Conservation (phyloP, 495 filamentous ascomycete species). For the Aspergillus conjunctus region DNA sequence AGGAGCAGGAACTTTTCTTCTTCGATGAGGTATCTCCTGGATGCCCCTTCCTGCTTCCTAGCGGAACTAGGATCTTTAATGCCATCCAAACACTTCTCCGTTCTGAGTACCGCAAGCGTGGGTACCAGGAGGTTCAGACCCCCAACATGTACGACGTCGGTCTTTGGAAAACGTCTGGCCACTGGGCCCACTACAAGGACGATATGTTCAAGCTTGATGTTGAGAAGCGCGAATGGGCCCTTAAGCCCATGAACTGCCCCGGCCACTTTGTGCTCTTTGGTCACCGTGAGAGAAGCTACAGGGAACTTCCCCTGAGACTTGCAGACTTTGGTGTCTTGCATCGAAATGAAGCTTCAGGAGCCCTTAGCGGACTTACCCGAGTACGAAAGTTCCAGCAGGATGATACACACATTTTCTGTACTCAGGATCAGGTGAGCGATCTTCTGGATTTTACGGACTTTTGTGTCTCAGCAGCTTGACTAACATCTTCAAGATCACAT, state of each 20-base stretch:
- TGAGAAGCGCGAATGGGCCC: slow-evolving; percentile 76
- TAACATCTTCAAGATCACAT: slow-evolving; percentile 60
- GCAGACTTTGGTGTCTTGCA: slow-evolving; percentile 97
- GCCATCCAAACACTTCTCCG: slow-evolving; percentile 77
- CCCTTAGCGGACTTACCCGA: slow-evolving; percentile 84
- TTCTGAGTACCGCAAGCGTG: slow-evolving; percentile 88
- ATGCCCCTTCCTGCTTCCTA: slow-evolving; percentile 90
- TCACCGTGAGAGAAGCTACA: slow-evolving; percentile 78
- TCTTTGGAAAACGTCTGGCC: slow-evolving; percentile 91
- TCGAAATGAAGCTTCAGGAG: slow-evolving; percentile 91
- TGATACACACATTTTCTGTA: slow-evolving; percentile 92
- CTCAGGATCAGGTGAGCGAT: slow-evolving; percentile 63
- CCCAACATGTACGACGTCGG: slow-evolving; percentile 94
- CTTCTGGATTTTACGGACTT: background rate
- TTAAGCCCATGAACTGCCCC: slow-evolving; percentile 99
- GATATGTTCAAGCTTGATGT: slow-evolving; percentile 95
- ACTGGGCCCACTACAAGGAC: slow-evolving; percentile 94
- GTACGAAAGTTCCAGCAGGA: slow-evolving; percentile 95
- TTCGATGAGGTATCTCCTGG: slow-evolving; percentile 91
- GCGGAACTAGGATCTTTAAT: slow-evolving; percentile 91
- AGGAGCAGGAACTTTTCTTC: slow-evolving; percentile 95
- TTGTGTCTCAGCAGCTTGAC: slow-evolving; percentile 1
- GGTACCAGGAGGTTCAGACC: slow-evolving; percentile 91
- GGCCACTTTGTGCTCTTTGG: slow-evolving; percentile 79
- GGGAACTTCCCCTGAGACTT: slow-evolving; percentile 84